Evolutionary conservation across 2,329 filamentous ascomycete species (phyloP).

Genomic region (Karstenula rhodostoma): DNA sequence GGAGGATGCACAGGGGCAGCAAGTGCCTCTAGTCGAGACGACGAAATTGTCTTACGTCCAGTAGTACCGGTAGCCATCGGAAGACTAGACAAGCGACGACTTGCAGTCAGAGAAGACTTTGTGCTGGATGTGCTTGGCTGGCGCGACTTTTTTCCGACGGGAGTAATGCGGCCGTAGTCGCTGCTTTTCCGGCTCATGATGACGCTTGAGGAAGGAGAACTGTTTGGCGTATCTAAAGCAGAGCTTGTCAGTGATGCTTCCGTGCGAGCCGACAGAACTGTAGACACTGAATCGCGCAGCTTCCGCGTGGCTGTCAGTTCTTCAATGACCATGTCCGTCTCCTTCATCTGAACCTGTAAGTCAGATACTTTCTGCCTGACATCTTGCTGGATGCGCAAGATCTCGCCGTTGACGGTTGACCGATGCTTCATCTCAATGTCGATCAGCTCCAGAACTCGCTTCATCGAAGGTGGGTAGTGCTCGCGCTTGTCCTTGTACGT

Average conservation of each 20-base stretch:
- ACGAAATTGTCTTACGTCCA: constrained; percentile 36
- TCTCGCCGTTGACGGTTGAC: constrained; percentile 96
- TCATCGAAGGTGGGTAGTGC: constrained; percentile 93
- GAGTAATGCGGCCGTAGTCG: constrained; percentile 56
- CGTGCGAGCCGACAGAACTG: constrained; percentile 75
- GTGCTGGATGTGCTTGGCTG: constrained; percentile 56
- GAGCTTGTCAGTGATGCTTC: constrained; percentile 77
- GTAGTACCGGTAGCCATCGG: constrained; percentile 43
- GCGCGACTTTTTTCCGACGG: constrained; percentile 57
- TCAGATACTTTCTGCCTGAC: constrained; percentile 83
- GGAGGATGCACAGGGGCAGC: constrained; percentile 33
- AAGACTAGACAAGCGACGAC: constrained; percentile 59
- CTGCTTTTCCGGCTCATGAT: constrained; percentile 62
- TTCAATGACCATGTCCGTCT: constrained; percentile 78
- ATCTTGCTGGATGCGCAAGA: constrained; percentile 83
- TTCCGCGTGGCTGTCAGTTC: constrained; percentile 74
- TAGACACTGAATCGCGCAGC: constrained; percentile 90
- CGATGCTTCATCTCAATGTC: constrained; percentile 94
- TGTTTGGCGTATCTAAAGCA: constrained; percentile 67
- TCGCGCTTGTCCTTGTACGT: constrained; percentile 94
- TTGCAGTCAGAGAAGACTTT: constrained; percentile 50
- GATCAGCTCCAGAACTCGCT: constrained; percentile 88
- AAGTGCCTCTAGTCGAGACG: constrained; percentile 30
- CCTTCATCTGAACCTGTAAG: constrained; percentile 77
- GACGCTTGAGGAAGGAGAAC: constrained; percentile 72